Conservation (phyloP, 2,329 filamentous ascomycete species). For the Teratosphaeria gauchensis region DNA sequence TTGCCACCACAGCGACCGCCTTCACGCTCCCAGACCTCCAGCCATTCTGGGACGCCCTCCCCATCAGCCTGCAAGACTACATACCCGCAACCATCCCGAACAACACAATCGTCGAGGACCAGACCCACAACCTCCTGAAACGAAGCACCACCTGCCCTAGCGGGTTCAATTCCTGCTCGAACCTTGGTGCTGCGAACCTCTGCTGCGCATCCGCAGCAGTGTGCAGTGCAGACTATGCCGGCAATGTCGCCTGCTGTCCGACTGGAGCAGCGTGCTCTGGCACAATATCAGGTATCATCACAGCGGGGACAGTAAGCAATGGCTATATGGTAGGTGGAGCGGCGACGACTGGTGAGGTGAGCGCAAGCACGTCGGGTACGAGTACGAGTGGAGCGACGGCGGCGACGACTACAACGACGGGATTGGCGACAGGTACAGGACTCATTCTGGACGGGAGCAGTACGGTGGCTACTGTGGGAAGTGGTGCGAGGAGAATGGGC, state of each 20-base stretch:
- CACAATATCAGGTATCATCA: constrained; percentile 32
- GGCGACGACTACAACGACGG: not conserved
- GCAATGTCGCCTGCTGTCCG: constrained; percentile 54
- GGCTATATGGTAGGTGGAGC: constrained; percentile 16
- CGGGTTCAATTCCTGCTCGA: constrained; percentile 44
- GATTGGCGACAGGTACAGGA: constrained; percentile 10
- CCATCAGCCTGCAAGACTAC: constrained; percentile 15
- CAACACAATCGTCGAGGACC: constrained; percentile 4
- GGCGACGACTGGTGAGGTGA: constrained; percentile 9
- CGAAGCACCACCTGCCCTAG: constrained; percentile 39
- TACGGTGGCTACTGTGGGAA: constrained; percentile 23
- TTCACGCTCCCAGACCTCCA: constrained; percentile 18
- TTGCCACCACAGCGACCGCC: constrained; percentile 8
- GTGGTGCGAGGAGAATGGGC: constrained; percentile 15
- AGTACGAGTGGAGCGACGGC: not conserved
- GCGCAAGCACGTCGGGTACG: constrained; percentile 1
- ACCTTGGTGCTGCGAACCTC: constrained; percentile 42
- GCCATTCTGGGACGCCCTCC: constrained; percentile 22
- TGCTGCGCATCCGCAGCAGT: constrained; percentile 47
- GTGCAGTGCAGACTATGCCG: constrained; percentile 47
- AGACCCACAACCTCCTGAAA: constrained; percentile 19
- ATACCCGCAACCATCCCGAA: constrained; percentile 10
- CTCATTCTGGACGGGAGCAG: constrained; percentile 23
- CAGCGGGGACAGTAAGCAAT: constrained; percentile 23
- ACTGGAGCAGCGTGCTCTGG: constrained; percentile 49